A percentile compares a stretch with the other conserved stretches of the same genome.
Evolutionary conservation across 805 yeast species (phyloP).

Genomic region (Cyberlindnera galapagoensis): DNA sequence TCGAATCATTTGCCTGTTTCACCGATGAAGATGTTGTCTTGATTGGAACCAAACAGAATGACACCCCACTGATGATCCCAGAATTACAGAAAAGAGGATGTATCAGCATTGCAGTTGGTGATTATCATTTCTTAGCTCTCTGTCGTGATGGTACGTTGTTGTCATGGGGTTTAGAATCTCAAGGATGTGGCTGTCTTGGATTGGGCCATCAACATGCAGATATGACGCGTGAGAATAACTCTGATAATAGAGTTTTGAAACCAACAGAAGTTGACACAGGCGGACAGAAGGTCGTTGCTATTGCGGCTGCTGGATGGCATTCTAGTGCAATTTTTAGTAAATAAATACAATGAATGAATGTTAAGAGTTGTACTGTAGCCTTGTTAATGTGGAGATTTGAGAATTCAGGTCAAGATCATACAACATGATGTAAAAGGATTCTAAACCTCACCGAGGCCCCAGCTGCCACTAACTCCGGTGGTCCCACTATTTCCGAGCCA

Average conservation of each 20-base stretch:
- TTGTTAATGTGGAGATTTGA: no score
- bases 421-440: no score
- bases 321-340: constrained; percentile 50
- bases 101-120: constrained; percentile 59
- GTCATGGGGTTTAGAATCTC: constrained; percentile 66
- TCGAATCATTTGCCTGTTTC: constrained; percentile 46
- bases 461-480: no score
- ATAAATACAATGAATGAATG: background rate
- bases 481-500: no score
- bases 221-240: background rate
- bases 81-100: constrained; percentile 43
- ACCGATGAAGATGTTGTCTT: constrained; percentile 37
- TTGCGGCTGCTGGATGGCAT: constrained; percentile 80
- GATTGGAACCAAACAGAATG: constrained; percentile 14
- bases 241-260: constrained; percentile 29
- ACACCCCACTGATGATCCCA: constrained; percentile 29
- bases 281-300: constrained; percentile 42
- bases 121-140: constrained; percentile 64
- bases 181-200: constrained; percentile 65
- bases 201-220: constrained; percentile 36
- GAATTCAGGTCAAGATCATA: no score
- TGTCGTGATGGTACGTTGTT: constrained; percentile 47
- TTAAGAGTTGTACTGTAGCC: no score
- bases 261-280: constrained; percentile 36
- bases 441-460: no score